phyloP scores from a whole-genome alignment of 2,329 filamentous ascomycete species.

The Chaetomium strumarium region DNA sequence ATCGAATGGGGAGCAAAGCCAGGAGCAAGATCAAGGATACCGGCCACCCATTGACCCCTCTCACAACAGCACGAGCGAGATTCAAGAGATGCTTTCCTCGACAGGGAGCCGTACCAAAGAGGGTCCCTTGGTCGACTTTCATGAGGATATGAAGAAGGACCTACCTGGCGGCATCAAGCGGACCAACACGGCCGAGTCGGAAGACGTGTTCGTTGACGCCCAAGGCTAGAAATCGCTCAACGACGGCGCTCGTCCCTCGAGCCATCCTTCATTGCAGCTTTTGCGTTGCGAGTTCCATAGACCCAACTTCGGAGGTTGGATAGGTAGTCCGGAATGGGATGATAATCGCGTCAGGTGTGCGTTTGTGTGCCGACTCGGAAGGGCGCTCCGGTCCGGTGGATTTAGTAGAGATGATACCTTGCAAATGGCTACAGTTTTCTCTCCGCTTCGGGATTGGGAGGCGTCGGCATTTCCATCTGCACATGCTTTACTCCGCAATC shows the following conservation, averaged over 20 bases:
- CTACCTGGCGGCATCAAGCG: conserved; percentile 36
- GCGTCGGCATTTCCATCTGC: conserved; percentile 8
- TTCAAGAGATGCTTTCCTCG: conserved; percentile 39
- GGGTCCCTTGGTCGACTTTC: conserved; percentile 52
- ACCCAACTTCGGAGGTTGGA: not conserved
- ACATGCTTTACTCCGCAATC: conserved; percentile 7
- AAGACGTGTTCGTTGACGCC: conserved; percentile 38
- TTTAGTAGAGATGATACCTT: conserved; percentile 13
- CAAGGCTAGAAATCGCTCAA: conserved; percentile 16
- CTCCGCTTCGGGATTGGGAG: not conserved
- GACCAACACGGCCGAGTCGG: conserved; percentile 32
- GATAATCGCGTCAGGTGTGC: conserved; percentile 5
- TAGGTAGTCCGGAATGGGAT: not conserved
- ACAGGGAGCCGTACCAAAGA: conserved; percentile 42
- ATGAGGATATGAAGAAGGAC: conserved; percentile 46
- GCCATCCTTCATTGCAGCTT: not conserved
- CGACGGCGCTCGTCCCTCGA: not conserved
- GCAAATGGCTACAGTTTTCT: not conserved
- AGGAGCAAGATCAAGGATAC: conserved; percentile 1
- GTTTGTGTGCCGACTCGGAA: not conserved
- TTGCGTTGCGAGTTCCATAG: not conserved
- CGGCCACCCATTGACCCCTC: conserved; percentile 17
- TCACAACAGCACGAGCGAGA: conserved; percentile 32
- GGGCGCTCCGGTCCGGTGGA: not conserved
- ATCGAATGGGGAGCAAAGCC: not conserved